A percentile compares a stretch with the other conserved stretches of the same genome.
Conservation (phyloP, 208 protist species). For the Crithidia brevicula region DNA sequence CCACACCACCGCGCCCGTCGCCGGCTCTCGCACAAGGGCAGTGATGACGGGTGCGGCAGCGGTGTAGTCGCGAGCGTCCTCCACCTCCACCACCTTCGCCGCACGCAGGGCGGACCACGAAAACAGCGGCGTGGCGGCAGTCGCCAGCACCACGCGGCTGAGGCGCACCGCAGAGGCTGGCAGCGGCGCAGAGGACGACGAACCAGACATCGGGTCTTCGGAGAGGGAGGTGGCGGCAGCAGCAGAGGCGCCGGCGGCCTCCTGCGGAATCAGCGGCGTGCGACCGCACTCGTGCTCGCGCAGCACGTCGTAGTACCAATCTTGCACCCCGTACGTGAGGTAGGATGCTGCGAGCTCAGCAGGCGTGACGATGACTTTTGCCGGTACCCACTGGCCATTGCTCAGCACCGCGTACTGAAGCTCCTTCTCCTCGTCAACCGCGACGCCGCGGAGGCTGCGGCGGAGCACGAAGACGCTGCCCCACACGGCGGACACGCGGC, state of each 20-base stretch:
- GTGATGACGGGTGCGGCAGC: constrained; percentile 47
- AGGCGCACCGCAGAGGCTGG: constrained; percentile 21
- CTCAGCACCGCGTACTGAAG: constrained; percentile 66
- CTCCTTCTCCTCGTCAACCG: constrained; percentile 36
- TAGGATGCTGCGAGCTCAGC: constrained; percentile 23
- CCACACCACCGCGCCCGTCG: constrained; percentile 46
- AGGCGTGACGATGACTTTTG: constrained; percentile 64
- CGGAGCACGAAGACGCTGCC: constrained; percentile 81
- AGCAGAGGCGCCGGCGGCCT: constrained; percentile 6
- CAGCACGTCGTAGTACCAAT: constrained; percentile 37
- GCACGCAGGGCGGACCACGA: constrained; percentile 34
- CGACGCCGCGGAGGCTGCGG: constrained; percentile 53
- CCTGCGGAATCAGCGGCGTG: constrained; percentile 23
- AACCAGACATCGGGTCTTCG: too few relatives aligned
- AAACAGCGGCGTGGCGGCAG: constrained; percentile 42
- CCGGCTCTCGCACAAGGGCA: constrained; percentile 39
- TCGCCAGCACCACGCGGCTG: constrained; percentile 62
- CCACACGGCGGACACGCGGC: constrained; percentile 86
- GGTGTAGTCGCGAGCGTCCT: constrained; percentile 14
- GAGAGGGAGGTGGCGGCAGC: background rate
- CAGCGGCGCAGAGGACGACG: background rate
- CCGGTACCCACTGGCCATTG: constrained; percentile 79
- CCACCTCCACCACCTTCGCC: constrained; percentile 9
- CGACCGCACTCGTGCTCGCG: constrained; percentile 32
- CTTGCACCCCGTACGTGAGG: constrained; percentile 27